phyloP scores from a whole-genome alignment of 2,329 filamentous ascomycete genomes.

The Diaporthe nobilis region DNA sequence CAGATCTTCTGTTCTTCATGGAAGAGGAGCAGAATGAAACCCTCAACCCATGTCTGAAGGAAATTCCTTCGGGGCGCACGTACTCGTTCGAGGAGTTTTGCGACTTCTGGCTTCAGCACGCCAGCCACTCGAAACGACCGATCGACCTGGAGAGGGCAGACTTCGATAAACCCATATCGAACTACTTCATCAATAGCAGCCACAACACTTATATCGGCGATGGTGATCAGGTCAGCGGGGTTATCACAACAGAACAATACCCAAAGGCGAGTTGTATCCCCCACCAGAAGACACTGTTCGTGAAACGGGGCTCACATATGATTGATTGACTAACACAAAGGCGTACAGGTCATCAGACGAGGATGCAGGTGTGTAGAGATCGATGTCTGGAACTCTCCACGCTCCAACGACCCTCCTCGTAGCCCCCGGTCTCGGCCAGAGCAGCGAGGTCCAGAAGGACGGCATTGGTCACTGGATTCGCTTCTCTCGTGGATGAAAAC shows the following conservation, averaged over 20 bases:
- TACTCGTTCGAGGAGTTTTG: slow-evolving; percentile 66
- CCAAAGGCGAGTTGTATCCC: slow-evolving; percentile 59
- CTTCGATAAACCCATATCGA: slow-evolving; percentile 78
- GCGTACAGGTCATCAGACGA: slow-evolving; percentile 64
- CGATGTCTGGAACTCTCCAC: slow-evolving; percentile 88
- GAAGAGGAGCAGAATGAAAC: slow-evolving; percentile 20
- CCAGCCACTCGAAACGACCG: slow-evolving; percentile 59
- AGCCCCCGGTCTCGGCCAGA: slow-evolving; percentile 50
- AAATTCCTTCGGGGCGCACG: slow-evolving; percentile 51
- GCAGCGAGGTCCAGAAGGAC: slow-evolving; percentile 53
- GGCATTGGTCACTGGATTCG: slow-evolving; percentile 40
- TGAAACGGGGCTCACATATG: neutral
- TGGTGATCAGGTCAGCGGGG: slow-evolving; percentile 86
- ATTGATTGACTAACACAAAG: neutral
- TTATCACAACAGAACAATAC: slow-evolving; percentile 83
- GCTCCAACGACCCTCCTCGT: slow-evolving; percentile 48
- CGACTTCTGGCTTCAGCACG: slow-evolving; percentile 60
- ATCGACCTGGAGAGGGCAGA: slow-evolving; percentile 64
- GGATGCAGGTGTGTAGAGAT: slow-evolving; percentile 95
- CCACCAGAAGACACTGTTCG: slow-evolving; percentile 55
- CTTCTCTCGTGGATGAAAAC: slow-evolving; percentile 45
- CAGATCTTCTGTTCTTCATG: slow-evolving; percentile 28
- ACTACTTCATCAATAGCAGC: slow-evolving; percentile 95
- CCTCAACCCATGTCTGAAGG: slow-evolving; percentile 40
- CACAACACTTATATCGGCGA: slow-evolving; percentile 92